phyloP scores from a whole-genome alignment of 108 stramenopile species.

The Nitzschia inconspicua region DNA sequence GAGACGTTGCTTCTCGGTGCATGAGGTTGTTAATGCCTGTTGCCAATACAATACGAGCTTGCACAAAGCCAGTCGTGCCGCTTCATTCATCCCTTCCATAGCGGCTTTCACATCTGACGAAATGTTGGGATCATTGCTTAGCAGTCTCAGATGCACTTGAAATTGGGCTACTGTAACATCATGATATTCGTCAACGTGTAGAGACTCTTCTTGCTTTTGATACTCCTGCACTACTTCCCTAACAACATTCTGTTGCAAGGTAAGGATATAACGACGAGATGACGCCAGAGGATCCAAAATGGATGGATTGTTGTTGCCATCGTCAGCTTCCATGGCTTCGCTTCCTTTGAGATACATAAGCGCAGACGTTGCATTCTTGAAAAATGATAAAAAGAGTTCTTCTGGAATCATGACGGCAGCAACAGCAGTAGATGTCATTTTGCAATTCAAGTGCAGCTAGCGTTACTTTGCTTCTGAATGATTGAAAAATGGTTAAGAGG shows the following conservation, averaged over 20 bases:
- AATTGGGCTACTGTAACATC: slow-evolving; percentile 5
- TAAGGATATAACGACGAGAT: slow-evolving; percentile 26
- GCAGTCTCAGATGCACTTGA: slow-evolving; percentile 20
- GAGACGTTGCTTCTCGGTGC: slow-evolving; percentile 5
- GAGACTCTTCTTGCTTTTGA: not conserved
- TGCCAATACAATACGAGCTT: slow-evolving; percentile 24
- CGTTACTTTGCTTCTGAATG: no score
- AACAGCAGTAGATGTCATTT: no score
- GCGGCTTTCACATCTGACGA: slow-evolving; percentile 5
- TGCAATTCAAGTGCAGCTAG: no score
- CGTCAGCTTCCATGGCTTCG: not conserved
- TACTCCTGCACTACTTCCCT: slow-evolving; percentile 4
- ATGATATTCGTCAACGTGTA: not conserved
- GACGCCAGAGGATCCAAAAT: not conserved
- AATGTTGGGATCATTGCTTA: slow-evolving; percentile 5
- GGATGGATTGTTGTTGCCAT: not conserved
- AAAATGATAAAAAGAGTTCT: slow-evolving; percentile 20
- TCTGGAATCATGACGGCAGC: slow-evolving; percentile 19
- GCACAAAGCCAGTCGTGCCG: slow-evolving; percentile 34
- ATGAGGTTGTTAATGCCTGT: not conserved
- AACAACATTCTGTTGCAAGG: slow-evolving; percentile 17
- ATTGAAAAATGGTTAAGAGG: no score
- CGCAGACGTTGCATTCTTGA: not conserved
- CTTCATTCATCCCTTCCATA: slow-evolving; percentile 29
- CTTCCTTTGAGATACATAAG: slow-evolving; percentile 1